These are phyloP conservation scores for Nannizziopsis arthrosporioides DNA, from an alignment of 2,329 filamentous ascomycete species.

Conservation along the genomic window DNA sequence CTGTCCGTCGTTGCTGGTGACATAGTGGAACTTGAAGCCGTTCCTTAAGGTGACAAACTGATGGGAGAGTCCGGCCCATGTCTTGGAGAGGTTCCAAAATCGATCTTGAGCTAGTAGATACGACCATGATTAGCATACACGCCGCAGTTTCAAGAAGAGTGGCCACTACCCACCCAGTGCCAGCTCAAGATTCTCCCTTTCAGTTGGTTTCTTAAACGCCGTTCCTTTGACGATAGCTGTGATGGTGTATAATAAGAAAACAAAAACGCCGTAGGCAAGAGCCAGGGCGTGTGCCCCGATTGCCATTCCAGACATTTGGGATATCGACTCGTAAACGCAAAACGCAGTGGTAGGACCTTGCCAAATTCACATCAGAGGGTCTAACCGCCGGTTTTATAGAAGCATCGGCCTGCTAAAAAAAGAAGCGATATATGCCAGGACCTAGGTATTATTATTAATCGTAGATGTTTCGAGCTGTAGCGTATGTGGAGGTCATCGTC, in stretches of 20 bases:
- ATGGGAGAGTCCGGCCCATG: conserved; percentile 39
- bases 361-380: too few species aligned
- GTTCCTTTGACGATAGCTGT: conserved; percentile 24
- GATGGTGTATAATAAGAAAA: conserved; percentile 24
- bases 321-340: too few species aligned
- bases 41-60: conserved; percentile 40
- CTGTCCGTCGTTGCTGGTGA: conserved; percentile 31
- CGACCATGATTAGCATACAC: neutral
- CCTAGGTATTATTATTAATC: too few species aligned
- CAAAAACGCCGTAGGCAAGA: conserved; percentile 29
- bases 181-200: conserved; percentile 32
- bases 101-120: conserved; percentile 36
- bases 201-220: conserved; percentile 29
- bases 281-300: conserved; percentile 4
- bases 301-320: neutral
- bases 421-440: too few species aligned
- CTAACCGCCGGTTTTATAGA: too few species aligned
- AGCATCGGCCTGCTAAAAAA: too few species aligned
- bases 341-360: too few species aligned
- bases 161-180: conserved; percentile 26
- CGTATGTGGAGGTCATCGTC: too few species aligned
- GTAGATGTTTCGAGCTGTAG: too few species aligned
- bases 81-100: conserved; percentile 44
- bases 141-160: neutral
- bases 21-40: conserved; percentile 45